Evolutionary conservation across 345 rosid species (phyloP), one percentile per base, ranked within the genome.

Genomic region (Salix exigua): DNA sequence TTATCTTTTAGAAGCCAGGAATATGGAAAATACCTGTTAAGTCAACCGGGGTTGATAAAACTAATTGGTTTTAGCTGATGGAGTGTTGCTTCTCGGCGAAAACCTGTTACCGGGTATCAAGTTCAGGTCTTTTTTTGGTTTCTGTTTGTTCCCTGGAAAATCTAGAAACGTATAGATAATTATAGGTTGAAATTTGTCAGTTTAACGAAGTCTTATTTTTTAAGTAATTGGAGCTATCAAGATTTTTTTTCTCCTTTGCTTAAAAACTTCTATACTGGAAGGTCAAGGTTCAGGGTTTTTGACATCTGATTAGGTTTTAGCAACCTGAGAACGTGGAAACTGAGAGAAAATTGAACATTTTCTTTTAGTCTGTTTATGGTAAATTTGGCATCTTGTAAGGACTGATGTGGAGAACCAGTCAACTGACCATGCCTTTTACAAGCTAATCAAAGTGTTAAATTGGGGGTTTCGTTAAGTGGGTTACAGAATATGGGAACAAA

Each of bases 111-210:
- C 25, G 23, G 40, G 40, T 66, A 33, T 37, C 28, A 64, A 76
- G 58, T n/a, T 18, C 28, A 9, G 26, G 25, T 19, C 51, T 72
- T 38, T 7, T 8, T 33, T 16, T 5, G 64, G 33, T 26, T 55
- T 30, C 62, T 78, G 61, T 72, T 72, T 78, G 66, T 30, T 76
- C 55, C 46, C 60, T 33, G 67, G 72, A 72, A 78, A 78, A 51
- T 64, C 51, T 51, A 38, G 67, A 2, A 72, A 72, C 13, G 17
- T 28, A 11, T 12, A 37, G 48, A 28, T 19, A 2, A 14, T 50
- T 65, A 30, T 9, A 48, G 17, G 23, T 71, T 6, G 58, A 3
- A 11, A 14, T 61, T 7, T 33, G n/a, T 25, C 13, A 31, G 21
- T 63, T 73, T 74, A 67, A 68, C 78, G 50, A 60, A 67, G 51